phyloP scores from a whole-genome alignment of 1,284 basidiomycete species.

The Cutaneotrichosporon mucoides region DNA sequence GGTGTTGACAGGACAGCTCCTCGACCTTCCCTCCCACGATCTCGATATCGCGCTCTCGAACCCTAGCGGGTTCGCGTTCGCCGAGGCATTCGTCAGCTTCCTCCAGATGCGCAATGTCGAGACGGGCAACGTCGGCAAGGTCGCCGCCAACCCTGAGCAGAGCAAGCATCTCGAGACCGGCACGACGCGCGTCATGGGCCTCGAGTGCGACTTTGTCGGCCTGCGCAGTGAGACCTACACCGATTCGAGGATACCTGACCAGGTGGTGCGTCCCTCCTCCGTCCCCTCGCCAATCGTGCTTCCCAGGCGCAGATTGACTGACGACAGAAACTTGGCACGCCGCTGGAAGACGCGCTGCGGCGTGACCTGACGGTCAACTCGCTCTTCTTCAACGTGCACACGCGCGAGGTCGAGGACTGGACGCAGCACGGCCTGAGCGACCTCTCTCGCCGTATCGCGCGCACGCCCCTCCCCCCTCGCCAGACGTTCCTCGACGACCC shows the following conservation, averaged over 20 bases:
- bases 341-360: conserved; percentile 82
- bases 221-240: conserved; percentile 90
- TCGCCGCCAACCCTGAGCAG: conserved; percentile 93
- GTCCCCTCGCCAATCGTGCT: background rate
- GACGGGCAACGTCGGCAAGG: conserved; percentile 65
- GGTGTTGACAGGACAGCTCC: conserved; percentile 57
- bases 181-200: conserved; percentile 71
- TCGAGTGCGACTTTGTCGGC: conserved; percentile 93
- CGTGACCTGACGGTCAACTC: conserved; percentile 96
- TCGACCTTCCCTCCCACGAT: conserved; percentile 79
- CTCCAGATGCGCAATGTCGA: conserved; percentile 57
- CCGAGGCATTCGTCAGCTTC: conserved; percentile 69
- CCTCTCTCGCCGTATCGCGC: conserved; percentile 70
- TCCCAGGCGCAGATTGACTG: background rate
- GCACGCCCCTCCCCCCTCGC: conserved; percentile 81
- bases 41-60: conserved; percentile 88
- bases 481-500: conserved; percentile 95
- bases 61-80: conserved; percentile 89
- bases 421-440: conserved; percentile 83
- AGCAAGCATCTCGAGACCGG: conserved; percentile 98
- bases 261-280: conserved; percentile 59
- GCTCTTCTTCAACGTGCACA: conserved; percentile 94
- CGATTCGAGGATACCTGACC: conserved; percentile 81
- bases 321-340: conserved; percentile 80
- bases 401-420: conserved; percentile 80